Base-by-base conservation (phyloP, 75 land plant genomes). In the Selaginella moellendorffii region DNA sequence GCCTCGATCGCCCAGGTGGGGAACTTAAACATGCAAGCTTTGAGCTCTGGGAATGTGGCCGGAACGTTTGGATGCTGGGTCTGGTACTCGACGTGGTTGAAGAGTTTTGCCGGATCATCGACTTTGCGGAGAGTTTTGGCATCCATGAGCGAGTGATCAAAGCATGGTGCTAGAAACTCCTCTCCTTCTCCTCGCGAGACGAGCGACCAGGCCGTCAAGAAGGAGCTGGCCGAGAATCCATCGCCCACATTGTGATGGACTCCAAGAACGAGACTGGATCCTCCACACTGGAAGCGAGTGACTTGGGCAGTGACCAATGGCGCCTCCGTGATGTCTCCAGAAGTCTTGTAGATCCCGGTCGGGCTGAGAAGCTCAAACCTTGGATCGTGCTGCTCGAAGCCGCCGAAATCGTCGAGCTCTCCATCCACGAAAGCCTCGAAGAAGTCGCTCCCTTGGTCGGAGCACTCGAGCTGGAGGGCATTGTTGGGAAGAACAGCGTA, bases 361-460 rank as follows among this genome's bases (percentile, higher is more conserved):
- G 23, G 24, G 10, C 24, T 24, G n/a, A 62, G 5, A 62, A 10
- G 23, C 30, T 22, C 14, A 30, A 1, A 2, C 42, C n/a, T 23
- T 12, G 25, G 36, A 51, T 64, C 27, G 53, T 14, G 28, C 1
- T 65, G 31, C 1, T 64, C 28, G 22, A 65, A 24, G 46, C 52
- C 5, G 26, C 26, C 26, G 29, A 69, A 66, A 27, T 69, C 71
- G 21, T 28, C 69, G 46, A 69, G 30, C 67, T 36, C 29, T 23
- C 30, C 21, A 69, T 64, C 69, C 1, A 51, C 69, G 22, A 28
- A n/a, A 14, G 53, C 71, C n/a, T 69, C 71, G 9, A 30, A 14
- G 29, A 64, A 69, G 9, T 63, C 22, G 29, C 65, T 69, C 31
- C 71, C 71, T 21, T 14, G 31, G 17, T 24, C 69, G 24, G 36